A percentile compares a stretch with the other conserved stretches of the same genome.
These are phyloP conservation scores for Gaeumannomyces tritici DNA, from an alignment of 2,329 filamentous ascomycete genomes.

Conservation along the genomic window DNA sequence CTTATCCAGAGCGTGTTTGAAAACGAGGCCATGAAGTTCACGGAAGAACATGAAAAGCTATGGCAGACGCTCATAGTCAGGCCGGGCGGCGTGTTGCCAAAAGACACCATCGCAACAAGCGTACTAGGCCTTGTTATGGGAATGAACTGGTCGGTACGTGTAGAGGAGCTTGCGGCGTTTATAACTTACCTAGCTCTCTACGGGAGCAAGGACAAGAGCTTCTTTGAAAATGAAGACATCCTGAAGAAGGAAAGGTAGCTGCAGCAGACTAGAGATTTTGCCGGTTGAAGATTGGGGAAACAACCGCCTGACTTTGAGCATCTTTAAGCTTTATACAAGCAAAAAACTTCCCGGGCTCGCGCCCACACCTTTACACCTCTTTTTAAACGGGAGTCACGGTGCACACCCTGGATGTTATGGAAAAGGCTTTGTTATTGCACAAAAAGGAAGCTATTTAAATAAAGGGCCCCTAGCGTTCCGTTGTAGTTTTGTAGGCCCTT, in stretches of 20 bases:
- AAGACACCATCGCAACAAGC: neutral
- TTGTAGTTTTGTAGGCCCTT: too few species aligned
- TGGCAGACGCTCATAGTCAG: constrained; percentile 2
- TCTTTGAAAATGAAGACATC: constrained; percentile 1
- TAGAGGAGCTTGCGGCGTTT: neutral
- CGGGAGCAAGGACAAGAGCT: neutral
- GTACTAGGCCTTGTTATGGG: neutral
- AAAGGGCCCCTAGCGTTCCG: too few species aligned
- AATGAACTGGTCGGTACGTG: neutral
- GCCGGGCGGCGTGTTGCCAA: neutral
- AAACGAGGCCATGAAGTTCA: neutral
- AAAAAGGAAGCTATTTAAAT: too few species aligned
- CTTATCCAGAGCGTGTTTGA: neutral
- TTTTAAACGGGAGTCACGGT: too few species aligned
- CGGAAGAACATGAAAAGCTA: neutral
- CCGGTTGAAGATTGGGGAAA: too few species aligned
- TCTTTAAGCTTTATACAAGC: too few species aligned
- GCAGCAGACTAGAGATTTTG: neutral
- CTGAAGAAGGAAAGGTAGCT: neutral
- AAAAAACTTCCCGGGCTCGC: too few species aligned
- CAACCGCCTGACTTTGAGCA: too few species aligned
- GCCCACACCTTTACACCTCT: too few species aligned
- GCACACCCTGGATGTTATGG: too few species aligned
- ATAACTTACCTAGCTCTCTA: neutral
- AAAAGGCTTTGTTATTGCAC: too few species aligned